Evolutionary conservation across 1,284 basidiomycete genomes (phyloP).

Genomic region (Retiboletus flavoniger): DNA sequence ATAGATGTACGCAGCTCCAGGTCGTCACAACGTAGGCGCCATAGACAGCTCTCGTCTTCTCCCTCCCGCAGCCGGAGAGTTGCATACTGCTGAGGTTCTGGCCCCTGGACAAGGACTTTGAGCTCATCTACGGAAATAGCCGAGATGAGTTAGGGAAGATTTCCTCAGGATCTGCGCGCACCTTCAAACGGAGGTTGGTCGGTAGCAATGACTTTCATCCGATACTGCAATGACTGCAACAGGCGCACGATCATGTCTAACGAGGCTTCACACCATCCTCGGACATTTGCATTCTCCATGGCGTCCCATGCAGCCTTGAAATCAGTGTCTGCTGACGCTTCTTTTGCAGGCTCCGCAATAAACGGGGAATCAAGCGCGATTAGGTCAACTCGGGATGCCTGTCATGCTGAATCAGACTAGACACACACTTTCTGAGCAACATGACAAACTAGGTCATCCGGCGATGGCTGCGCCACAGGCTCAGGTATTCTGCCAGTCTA

Average conservation of each 20-base stretch:
- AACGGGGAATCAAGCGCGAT: constrained; percentile 71
- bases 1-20: constrained; percentile 38
- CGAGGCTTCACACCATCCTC: constrained; percentile 66
- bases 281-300: constrained; percentile 43
- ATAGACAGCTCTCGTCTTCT: constrained; percentile 70
- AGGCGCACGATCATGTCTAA: constrained; percentile 51
- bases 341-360: constrained; percentile 43
- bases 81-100: constrained; percentile 30
- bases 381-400: constrained; percentile 53
- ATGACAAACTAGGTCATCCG: constrained; percentile 26
- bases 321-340: constrained; percentile 33
- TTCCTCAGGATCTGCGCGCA: constrained; percentile 25
- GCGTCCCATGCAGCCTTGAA: constrained; percentile 59
- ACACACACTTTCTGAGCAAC: neutral
- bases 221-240: constrained; percentile 48
- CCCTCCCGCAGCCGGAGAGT: constrained; percentile 58
- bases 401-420: constrained; percentile 15
- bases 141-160: neutral
- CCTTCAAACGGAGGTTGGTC: constrained; percentile 62
- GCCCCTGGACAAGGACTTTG: constrained; percentile 51
- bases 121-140: constrained; percentile 51
- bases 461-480: neutral
- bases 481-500: constrained; percentile 14
- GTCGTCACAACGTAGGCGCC: constrained; percentile 63
- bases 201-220: constrained; percentile 50